Evolutionary conservation across 805 yeast genomes (phyloP), one percentile per base, ranked within the genome.

Genomic region (Candida anglica): DNA sequence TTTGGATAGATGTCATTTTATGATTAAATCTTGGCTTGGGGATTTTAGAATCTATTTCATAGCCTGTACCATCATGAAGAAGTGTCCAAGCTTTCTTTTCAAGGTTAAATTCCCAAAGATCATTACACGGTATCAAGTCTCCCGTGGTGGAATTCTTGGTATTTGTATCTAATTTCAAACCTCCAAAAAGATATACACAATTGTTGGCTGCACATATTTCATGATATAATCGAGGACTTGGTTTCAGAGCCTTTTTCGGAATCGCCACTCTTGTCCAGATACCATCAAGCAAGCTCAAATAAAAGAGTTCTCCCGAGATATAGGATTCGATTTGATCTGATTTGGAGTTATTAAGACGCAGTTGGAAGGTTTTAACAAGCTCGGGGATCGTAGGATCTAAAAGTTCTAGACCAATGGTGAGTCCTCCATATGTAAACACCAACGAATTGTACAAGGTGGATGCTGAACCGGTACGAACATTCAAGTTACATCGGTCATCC

Each of bases 391-490:
- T 59, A 2, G 60, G 47, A 3, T 56, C 45, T 28, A 32, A 39
- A 24, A 80, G 47, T 30, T 73, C 73, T 13, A 83, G 47, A 1
- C 81, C 83, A 7, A 78, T 54, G 0, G 78, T 72, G 13, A 80
- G 56, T 0, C 93, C 93, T n/a, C 89, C 91, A 50, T 66, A 75
- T 0, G 76, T 79, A 19, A 79, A 71, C 1, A 83, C 64, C 32
- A 77, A 63, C 5, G 89, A 81, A 44, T 78, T 73, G 23, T 71
- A 65, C 17, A 79, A 63, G 1, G 71, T 60, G 2, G 78, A 59
- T 0, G 86, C 76, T 2, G 86, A 75, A 11, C 93, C 93, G 1
- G 87, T 79, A 37, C 91, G 65, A 29, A 73, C 73, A 34, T 76
- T 77, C 40, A 82, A 58, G 37, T 75, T 69, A 28, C 68, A 51